These are phyloP conservation scores for Solidago caesia DNA, from an alignment of 129 eudicot species.

Conservation along the genomic window DNA sequence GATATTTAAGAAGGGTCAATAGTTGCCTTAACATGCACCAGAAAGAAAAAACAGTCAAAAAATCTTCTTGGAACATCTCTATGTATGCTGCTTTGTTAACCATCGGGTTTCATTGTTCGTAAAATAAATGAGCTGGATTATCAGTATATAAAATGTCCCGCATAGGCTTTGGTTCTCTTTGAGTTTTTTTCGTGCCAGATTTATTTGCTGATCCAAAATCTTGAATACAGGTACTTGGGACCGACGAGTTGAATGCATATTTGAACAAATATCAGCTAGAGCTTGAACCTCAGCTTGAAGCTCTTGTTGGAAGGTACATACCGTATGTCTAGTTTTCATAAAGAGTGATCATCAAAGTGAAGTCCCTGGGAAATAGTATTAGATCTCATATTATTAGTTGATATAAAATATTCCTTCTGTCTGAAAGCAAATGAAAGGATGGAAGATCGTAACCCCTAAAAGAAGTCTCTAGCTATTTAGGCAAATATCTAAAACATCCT, in stretches of 20 bases:
- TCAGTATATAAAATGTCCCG: too few species aligned
- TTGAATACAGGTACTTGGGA: constrained; percentile 81
- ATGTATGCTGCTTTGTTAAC: too few species aligned
- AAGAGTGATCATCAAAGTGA: not conserved
- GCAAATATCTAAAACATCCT: not conserved
- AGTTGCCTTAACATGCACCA: not conserved
- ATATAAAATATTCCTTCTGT: not conserved
- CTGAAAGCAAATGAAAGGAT: not conserved
- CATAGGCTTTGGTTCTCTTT: not conserved
- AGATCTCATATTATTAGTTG: not conserved
- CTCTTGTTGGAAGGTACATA: constrained; percentile 93
- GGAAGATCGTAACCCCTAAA: not conserved
- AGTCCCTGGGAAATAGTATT: not conserved
- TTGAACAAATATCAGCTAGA: constrained; percentile 85
- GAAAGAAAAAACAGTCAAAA: not conserved
- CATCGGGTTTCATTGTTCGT: too few species aligned
- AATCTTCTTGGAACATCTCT: not conserved
- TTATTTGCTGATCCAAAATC: constrained; percentile 11
- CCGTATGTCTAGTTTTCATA: too few species aligned
- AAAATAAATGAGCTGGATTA: too few species aligned
- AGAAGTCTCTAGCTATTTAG: not conserved
- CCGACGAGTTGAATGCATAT: constrained; percentile 97
- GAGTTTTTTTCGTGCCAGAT: not conserved
- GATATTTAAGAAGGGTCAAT: constrained; percentile 2
- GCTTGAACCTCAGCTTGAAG: constrained; percentile 96